Evolutionary conservation across 2,329 filamentous ascomycete genomes (phyloP).

Genomic region (Paracoccidioides lutzii): DNA sequence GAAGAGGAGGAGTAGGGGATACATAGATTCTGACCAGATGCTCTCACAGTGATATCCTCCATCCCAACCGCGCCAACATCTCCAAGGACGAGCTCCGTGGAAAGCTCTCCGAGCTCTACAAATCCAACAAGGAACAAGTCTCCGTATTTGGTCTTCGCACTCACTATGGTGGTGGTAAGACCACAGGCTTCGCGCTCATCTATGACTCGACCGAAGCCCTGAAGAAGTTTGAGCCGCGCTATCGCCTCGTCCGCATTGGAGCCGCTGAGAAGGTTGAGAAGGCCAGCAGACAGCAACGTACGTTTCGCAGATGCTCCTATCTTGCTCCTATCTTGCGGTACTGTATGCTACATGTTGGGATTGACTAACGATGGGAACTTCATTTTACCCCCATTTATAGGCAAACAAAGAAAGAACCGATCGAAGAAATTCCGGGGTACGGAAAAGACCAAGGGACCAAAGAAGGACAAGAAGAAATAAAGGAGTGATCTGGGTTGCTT

Average conservation of each 20-base stretch:
- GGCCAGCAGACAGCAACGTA: conserved; percentile 97
- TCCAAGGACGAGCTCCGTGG: conserved; percentile 96
- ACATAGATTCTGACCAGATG: conserved; percentile 12
- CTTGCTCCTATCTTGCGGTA: conserved; percentile 4
- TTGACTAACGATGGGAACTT: conserved; percentile 9
- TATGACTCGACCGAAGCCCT: conserved; percentile 97
- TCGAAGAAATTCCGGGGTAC: conserved; percentile 97
- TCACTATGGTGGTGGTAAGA: conserved; percentile 99
- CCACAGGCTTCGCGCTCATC: conserved; percentile 94
- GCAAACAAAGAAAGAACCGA: conserved; percentile 99
- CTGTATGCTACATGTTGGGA: neutral
- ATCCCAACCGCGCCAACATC: conserved; percentile 96
- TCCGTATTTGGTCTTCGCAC: conserved; percentile 97
- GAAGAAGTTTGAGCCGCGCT: conserved; percentile 99
- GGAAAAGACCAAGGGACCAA: conserved; percentile 95
- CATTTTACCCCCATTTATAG: conserved; percentile 37
- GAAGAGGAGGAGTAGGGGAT: conserved; percentile 5
- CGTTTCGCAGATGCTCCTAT: conserved; percentile 35
- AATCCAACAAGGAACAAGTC: conserved; percentile 94
- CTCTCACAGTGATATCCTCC: conserved; percentile 80
- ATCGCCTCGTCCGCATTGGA: conserved; percentile 90
- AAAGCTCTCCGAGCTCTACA: conserved; percentile 94
- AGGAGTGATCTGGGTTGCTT: neutral
- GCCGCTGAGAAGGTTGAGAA: conserved; percentile 91
- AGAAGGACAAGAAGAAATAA: conserved; percentile 70